Conservation (phyloP, 2,329 filamentous ascomycete genomes). For the Nigrograna mackinnonii region DNA sequence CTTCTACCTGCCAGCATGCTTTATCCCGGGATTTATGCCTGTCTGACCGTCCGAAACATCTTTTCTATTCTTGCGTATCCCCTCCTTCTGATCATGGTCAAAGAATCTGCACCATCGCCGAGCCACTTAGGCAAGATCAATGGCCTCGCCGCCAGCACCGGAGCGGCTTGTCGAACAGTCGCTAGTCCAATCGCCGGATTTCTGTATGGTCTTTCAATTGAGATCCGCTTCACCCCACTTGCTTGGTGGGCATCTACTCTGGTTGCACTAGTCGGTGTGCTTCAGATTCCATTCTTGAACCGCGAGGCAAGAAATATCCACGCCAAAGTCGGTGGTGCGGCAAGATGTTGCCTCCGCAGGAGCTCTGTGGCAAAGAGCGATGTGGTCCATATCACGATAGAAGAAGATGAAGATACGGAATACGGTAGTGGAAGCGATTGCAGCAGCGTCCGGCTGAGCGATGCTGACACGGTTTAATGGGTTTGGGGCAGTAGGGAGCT, state of each 20-base stretch:
- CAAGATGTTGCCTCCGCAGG: conserved; percentile 22
- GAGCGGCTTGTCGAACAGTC: conserved; percentile 71
- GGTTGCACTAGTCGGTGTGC: conserved; percentile 58
- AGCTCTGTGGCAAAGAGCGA: conserved; percentile 15
- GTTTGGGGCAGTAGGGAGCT: too few species aligned
- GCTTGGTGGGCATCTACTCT: conserved; percentile 65
- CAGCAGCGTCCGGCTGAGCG: too few species aligned
- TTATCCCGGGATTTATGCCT: conserved; percentile 67
- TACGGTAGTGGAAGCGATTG: neutral
- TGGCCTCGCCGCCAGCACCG: conserved; percentile 71
- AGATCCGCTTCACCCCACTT: conserved; percentile 61
- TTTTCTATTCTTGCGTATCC: conserved; percentile 72
- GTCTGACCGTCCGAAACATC: conserved; percentile 67
- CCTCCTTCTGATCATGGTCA: conserved; percentile 71
- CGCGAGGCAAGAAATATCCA: conserved; percentile 46
- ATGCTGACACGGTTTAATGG: too few species aligned
- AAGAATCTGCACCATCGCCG: conserved; percentile 68
- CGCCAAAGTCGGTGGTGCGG: conserved; percentile 26
- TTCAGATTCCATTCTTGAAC: conserved; percentile 61
- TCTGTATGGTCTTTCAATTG: conserved; percentile 65
- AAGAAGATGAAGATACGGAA: conserved; percentile 15
- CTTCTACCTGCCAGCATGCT: conserved; percentile 58
- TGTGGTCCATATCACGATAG: conserved; percentile 28
- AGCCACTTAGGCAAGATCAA: conserved; percentile 71
- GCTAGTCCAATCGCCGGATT: conserved; percentile 70